Evolutionary conservation across 371 early-diverging fungal genomes (phyloP).

Genomic region (Mortierella sp.): DNA sequence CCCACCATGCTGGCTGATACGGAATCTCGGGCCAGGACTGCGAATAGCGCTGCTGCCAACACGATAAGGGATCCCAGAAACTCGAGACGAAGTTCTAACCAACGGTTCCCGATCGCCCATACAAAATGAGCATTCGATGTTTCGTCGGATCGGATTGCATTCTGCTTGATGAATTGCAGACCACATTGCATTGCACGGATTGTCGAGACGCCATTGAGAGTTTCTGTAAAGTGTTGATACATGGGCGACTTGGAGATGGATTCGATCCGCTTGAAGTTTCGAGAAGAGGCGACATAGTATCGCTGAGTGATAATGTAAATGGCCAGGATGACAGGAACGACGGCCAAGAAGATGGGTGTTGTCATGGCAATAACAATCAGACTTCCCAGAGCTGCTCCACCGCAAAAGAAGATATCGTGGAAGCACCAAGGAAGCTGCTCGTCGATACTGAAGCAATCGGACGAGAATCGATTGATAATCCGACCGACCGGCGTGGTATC

Average conservation of each 20-base stretch:
- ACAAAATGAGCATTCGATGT: conserved; percentile 78
- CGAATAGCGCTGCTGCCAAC: conserved; percentile 33
- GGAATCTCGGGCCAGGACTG: conserved; percentile 38
- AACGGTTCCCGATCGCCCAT: conserved; percentile 82
- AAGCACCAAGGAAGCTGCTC: conserved; percentile 58
- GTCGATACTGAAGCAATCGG: conserved; percentile 78
- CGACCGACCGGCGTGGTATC: conserved; percentile 77
- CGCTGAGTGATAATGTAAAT: conserved; percentile 15
- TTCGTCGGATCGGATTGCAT: conserved; percentile 62
- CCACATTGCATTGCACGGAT: conserved; percentile 75
- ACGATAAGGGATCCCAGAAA: conserved; percentile 46
- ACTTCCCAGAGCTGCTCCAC: conserved; percentile 42
- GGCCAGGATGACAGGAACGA: conserved; percentile 60
- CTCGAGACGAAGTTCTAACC: conserved; percentile 86
- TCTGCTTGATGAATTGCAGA: conserved; percentile 63
- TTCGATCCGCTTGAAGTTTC: conserved; percentile 63
- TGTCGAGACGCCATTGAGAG: conserved; percentile 64
- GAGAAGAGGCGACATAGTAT: conserved; percentile 65
- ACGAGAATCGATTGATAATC: conserved; percentile 85
- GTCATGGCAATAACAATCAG: conserved; percentile 43
- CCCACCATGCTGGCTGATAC: conserved; percentile 67
- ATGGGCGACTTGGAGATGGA: conserved; percentile 59
- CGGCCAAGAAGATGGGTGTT: conserved; percentile 55
- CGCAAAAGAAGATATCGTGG: conserved; percentile 59
- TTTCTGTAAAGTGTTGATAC: conserved; percentile 58